Evolutionary conservation across 805 yeast genomes (phyloP), one percentile per base, ranked within the genome.

Genomic region (Ascoidea asiatica): DNA sequence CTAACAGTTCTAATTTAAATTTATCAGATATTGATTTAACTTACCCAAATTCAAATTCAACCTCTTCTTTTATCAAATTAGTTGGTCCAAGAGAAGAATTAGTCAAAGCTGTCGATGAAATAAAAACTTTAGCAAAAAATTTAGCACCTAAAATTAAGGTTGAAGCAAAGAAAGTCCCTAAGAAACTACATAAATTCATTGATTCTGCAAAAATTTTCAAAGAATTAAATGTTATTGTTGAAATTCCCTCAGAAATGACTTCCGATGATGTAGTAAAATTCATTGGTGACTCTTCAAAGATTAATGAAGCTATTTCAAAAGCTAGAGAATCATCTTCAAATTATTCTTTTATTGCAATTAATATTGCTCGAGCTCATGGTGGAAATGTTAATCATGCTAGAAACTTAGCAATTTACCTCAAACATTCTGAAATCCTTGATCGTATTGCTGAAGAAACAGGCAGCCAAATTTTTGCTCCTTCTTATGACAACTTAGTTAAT

Each of bases 321-420:
- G 85, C 90, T 15, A 73, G 79, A 59, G 58, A 69, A 42, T 67
- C 76, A 38, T 74, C 92, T 33, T 66, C 77, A 41, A 69, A 74
- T 45, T 77, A 70, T 57, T 66, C 70, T 46, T 75, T 80, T 38
- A 87, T 79, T 51, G 64, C 77, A 35, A 69, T 92, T 56, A 95
- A 88, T 55, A 79, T 92, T 60, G 78, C 94, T 8, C 81, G 75
- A 61, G 95, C 97, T 23, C 97, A 92, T 60, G 84, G 87, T 55
- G 85, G 83, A 51, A 76, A 85, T 56, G 57, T 75, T 44, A 59
- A 66, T 17, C 97, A 92, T 55, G 96, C 95, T 7, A 75, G 76
- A 49, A 72, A 78, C 38, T 68, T 92, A 46, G 81, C 87, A 39
- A 70, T 81, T 11, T 84, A 70, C 59, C 80, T 92, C 52, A 59